Conservation (phyloP, 78 protist genomes). For the Dictyostelium discoideum region dicty_2.7 NC_007091.3:1621001-1621500, state of each 20-base stretch:
- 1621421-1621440: conserved; percentile 97
- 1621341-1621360: not conserved
- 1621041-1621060: conserved; percentile 96
- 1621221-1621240: conserved; percentile 69
- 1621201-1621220: conserved; percentile 79
- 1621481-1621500: conserved; percentile 99
- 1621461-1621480: conserved; percentile 98
- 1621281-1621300: conserved; percentile 89
- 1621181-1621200: conserved; percentile 94
- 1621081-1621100: conserved; percentile 96
- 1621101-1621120: conserved; percentile 83
- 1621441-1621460: conserved; percentile 96
- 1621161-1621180: conserved; percentile 97
- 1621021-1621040: conserved; percentile 83
- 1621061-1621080: conserved; percentile 99
- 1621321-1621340: not conserved
- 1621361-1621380: conserved; percentile 41
- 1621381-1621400: conserved; percentile 71
- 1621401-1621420: conserved; percentile 87
- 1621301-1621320: conserved; percentile 52
- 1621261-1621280: conserved; percentile 86
- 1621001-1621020: conserved; percentile 96
- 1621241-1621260: conserved; percentile 91
- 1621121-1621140: conserved; percentile 89
- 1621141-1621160: conserved; percentile 86